Conservation (phyloP, 1,139 yeast species). For the Kurtzmaniella quercitrusa region DNA sequence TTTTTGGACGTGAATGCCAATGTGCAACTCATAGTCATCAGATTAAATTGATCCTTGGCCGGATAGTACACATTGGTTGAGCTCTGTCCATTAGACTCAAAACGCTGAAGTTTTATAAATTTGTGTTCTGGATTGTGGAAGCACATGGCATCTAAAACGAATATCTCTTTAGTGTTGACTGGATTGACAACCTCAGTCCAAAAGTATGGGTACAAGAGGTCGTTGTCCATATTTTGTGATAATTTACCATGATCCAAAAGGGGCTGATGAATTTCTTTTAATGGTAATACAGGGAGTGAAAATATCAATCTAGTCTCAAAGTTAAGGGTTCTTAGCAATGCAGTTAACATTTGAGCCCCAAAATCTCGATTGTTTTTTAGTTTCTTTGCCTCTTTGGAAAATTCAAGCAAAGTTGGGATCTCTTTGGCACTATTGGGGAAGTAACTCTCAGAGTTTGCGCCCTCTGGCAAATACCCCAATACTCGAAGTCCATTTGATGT, state of each 20-base stretch:
- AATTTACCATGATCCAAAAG: conserved; percentile 19
- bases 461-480: conserved; percentile 25
- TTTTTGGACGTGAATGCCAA: conserved; percentile 19
- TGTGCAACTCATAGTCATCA: conserved; percentile 35
- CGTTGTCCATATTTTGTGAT: conserved; percentile 28
- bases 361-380: conserved; percentile 35
- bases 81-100: conserved; percentile 1
- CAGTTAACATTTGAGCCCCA: conserved; percentile 35
- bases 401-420: conserved; percentile 12
- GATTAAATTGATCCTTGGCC: conserved; percentile 21
- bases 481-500: conserved; percentile 33
- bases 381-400: conserved; percentile 18
- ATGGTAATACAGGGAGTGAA: conserved; percentile 29
- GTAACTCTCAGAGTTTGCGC: conserved; percentile 13
- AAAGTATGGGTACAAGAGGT: conserved; percentile 34
- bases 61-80: conserved; percentile 24
- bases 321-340: conserved; percentile 28
- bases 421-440: conserved; percentile 20
- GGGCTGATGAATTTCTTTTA: conserved; percentile 19
- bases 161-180: conserved; percentile 20
- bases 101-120: conserved; percentile 20
- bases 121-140: conserved; percentile 31
- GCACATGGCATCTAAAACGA: conserved; percentile 28
- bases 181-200: conserved; percentile 42
- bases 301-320: conserved; percentile 31